phyloP scores from a whole-genome alignment of 2,329 filamentous ascomycete genomes.

The Fusarium luffae region DNA sequence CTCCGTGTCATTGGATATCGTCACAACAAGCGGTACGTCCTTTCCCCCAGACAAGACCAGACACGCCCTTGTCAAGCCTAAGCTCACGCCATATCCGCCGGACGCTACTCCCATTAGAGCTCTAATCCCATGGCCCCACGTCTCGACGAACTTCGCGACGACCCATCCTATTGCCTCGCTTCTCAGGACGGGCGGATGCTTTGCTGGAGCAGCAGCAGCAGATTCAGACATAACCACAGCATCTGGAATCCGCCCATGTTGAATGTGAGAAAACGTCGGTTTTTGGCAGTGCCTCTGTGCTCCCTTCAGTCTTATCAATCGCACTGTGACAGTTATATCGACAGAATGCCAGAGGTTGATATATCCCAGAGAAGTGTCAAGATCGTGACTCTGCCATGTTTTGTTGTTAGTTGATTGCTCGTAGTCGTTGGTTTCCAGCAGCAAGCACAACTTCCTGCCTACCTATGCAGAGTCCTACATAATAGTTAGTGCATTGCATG shows the following conservation, averaged over 20 bases:
- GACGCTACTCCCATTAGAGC: conserved; percentile 45
- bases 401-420: not conserved
- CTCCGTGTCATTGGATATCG: conserved; percentile 28
- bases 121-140: conserved; percentile 44
- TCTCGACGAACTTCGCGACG: conserved; percentile 39
- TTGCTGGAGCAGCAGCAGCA: conserved; percentile 23
- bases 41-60: conserved; percentile 42
- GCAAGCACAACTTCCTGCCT: conserved; percentile 20
- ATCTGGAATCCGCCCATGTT: conserved; percentile 21
- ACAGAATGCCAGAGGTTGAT: not conserved
- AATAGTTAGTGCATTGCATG: not conserved
- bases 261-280: conserved; percentile 23
- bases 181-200: conserved; percentile 10
- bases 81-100: conserved; percentile 47
- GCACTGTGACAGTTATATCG: not conserved
- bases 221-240: conserved; percentile 28
- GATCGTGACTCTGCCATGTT: not conserved
- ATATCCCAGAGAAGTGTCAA: not conserved
- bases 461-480: conserved; percentile 12
- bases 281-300: conserved; percentile 9
- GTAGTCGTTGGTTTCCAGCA: conserved; percentile 1
- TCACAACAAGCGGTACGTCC: conserved; percentile 17
- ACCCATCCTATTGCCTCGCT: conserved; percentile 39
- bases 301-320: conserved; percentile 8
- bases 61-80: conserved; percentile 35